Percentiles rank a stretch among this genome's conserved stretches.
Conservation (phyloP, 805 yeast species). For the Komagataella mondaviorum region DNA sequence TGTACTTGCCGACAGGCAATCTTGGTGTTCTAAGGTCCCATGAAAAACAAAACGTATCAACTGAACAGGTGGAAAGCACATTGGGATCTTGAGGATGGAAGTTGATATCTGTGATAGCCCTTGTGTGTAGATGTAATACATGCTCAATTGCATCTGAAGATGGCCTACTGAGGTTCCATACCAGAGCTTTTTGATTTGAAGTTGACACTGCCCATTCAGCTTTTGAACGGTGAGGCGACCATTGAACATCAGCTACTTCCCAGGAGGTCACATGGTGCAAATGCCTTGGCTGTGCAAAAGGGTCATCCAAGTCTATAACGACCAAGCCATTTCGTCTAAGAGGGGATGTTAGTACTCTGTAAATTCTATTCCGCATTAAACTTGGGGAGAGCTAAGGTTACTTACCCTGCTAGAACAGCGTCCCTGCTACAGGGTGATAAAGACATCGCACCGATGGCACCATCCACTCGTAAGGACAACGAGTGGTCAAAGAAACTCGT, state of each 20-base stretch:
- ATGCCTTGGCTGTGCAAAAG: conserved; percentile 91
- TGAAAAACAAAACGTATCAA: conserved; percentile 73
- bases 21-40: conserved; percentile 87
- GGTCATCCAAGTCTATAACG: conserved; percentile 90
- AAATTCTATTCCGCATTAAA: background rate
- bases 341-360: background rate
- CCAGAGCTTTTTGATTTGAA: conserved; percentile 86
- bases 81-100: conserved; percentile 86
- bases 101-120: conserved; percentile 94
- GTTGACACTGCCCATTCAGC: conserved; percentile 91
- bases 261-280: conserved; percentile 84
- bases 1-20: conserved; percentile 61
- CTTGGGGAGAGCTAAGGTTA: background rate
- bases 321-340: conserved; percentile 58
- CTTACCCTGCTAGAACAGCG: conserved; percentile 72
- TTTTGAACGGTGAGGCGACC: conserved; percentile 85
- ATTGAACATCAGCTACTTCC: conserved; percentile 98
- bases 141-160: conserved; percentile 62
- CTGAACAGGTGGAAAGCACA: conserved; percentile 80
- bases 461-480: conserved; percentile 76
- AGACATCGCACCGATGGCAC: conserved; percentile 85
- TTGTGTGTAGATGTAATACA: conserved; percentile 75
- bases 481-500: conserved; percentile 69
- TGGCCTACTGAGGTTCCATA: conserved; percentile 78
- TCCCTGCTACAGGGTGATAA: conserved; percentile 85